A percentile compares a stretch with the other conserved stretches of the same genome.
Conservation (phyloP, 352 stramenopile genomes). For the Globisporangium irregulare region DNA sequence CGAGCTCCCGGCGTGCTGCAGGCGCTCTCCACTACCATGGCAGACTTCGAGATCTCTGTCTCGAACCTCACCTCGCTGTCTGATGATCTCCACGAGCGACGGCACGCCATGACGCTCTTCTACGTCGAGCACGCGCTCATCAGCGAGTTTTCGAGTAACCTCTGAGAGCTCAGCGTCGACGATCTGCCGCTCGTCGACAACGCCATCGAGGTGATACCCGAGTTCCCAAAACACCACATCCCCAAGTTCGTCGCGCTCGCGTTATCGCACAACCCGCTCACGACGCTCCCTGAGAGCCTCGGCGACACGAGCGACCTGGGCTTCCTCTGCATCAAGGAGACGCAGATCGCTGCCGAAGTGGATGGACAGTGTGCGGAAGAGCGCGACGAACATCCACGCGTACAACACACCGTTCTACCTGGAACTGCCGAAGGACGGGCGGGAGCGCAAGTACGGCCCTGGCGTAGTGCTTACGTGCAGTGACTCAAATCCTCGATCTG, state of each 20-base stretch:
- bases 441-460: not conserved
- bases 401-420: slow-evolving; percentile 30
- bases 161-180: slow-evolving; percentile 17
- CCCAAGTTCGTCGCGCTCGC: slow-evolving; percentile 23
- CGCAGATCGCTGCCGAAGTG: slow-evolving; percentile 30
- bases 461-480: slow-evolving; percentile 20
- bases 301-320: slow-evolving; percentile 23
- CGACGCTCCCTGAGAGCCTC: slow-evolving; percentile 21
- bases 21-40: slow-evolving; percentile 29
- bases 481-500: slow-evolving; percentile 13
- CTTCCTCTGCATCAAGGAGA: slow-evolving; percentile 36
- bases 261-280: slow-evolving; percentile 26
- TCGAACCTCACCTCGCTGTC: slow-evolving; percentile 26
- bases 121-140: slow-evolving; percentile 24
- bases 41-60: slow-evolving; percentile 31
- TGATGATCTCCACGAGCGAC: slow-evolving; percentile 20
- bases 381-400: slow-evolving; percentile 27
- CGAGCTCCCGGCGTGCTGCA: slow-evolving; percentile 31
- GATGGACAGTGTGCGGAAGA: slow-evolving; percentile 19
- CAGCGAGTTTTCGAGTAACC: slow-evolving; percentile 2
- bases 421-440: slow-evolving; percentile 7
- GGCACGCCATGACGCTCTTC: slow-evolving; percentile 22
- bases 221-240: slow-evolving; percentile 14
- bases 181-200: slow-evolving; percentile 38
- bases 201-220: slow-evolving; percentile 22